A percentile compares a stretch with the other conserved stretches of the same genome.
These are phyloP conservation scores for Beauveria sp. DNA, from an alignment of 2,329 filamentous ascomycete species.

Conservation along the genomic window DNA sequence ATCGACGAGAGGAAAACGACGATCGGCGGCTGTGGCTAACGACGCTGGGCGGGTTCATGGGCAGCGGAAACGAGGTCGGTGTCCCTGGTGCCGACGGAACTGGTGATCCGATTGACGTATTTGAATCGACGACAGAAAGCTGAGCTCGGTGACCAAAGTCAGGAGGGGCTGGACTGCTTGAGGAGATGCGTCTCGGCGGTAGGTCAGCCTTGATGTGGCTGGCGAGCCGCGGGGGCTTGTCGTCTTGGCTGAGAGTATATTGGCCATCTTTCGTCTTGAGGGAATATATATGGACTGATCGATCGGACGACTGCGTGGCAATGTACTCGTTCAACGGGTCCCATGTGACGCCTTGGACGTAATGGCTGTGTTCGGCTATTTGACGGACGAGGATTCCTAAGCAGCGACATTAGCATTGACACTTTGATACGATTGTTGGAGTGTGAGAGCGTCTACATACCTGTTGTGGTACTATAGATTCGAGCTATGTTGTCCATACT, in stretches of 20 bases:
- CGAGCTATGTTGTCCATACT: constrained; percentile 99
- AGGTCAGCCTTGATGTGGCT: constrained; percentile 78
- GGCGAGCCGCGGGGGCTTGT: constrained; percentile 70
- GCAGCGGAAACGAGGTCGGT: constrained; percentile 77
- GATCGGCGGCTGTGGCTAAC: constrained; percentile 91
- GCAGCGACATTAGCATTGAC: not conserved
- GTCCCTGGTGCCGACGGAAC: constrained; percentile 88
- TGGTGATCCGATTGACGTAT: constrained; percentile 64
- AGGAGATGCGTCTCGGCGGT: constrained; percentile 83
- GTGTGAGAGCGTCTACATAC: constrained; percentile 38
- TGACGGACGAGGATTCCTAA: constrained; percentile 66
- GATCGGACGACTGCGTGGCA: constrained; percentile 94
- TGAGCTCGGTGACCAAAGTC: constrained; percentile 65
- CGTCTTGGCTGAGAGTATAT: constrained; percentile 65
- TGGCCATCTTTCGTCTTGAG: constrained; percentile 94
- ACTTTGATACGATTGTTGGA: not conserved
- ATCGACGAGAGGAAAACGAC: constrained; percentile 82
- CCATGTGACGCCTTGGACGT: constrained; percentile 97
- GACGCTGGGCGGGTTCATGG: constrained; percentile 90
- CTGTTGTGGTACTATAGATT: constrained; percentile 91
- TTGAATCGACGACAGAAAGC: constrained; percentile 47
- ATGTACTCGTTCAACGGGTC: constrained; percentile 97
- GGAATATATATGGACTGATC: constrained; percentile 95
- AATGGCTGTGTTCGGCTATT: constrained; percentile 95
- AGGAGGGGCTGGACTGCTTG: constrained; percentile 83